phyloP scores from a whole-genome alignment of 1,139 yeast species.

The Debaryomyces udenii region DNA sequence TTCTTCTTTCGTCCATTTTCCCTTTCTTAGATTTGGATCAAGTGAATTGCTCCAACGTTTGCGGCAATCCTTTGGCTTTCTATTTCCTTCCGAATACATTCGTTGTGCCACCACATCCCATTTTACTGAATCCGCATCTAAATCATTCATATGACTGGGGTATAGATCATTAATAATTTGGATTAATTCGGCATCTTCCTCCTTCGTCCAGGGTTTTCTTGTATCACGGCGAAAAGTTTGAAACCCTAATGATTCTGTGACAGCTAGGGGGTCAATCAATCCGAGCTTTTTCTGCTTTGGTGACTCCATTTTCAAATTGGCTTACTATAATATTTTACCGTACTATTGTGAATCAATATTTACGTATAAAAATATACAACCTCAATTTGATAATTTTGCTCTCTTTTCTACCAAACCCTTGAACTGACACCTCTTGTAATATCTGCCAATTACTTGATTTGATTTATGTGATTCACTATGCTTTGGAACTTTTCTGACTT shows the following conservation, averaged over 20 bases:
- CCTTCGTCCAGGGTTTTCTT: constrained; percentile 68
- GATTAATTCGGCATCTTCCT: constrained; percentile 58
- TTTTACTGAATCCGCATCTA: constrained; percentile 44
- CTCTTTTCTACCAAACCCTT: background rate
- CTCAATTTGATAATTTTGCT: background rate
- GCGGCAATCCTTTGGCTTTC: constrained; percentile 71
- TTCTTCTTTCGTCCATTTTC: constrained; percentile 88
- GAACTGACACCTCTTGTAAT: background rate
- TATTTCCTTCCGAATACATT: constrained; percentile 34
- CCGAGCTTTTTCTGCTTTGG: constrained; percentile 21
- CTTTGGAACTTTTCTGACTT: no score
- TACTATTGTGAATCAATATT: constrained; percentile 3
- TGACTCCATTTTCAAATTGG: constrained; percentile 8
- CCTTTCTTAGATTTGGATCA: constrained; percentile 80
- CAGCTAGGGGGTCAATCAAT: constrained; percentile 65
- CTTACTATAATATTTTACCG: constrained; percentile 1
- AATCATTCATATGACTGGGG: constrained; percentile 23
- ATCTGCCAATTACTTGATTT: constrained; percentile 1
- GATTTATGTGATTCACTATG: no score
- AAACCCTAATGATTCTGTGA: constrained; percentile 75
- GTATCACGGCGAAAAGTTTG: constrained; percentile 67
- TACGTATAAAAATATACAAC: constrained; percentile 6
- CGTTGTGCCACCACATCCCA: constrained; percentile 71
- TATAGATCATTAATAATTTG: constrained; percentile 35
- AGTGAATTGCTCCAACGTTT: constrained; percentile 80